Conservation (phyloP, 2,329 filamentous ascomycete genomes). For the Didymella pinodella region DNA sequence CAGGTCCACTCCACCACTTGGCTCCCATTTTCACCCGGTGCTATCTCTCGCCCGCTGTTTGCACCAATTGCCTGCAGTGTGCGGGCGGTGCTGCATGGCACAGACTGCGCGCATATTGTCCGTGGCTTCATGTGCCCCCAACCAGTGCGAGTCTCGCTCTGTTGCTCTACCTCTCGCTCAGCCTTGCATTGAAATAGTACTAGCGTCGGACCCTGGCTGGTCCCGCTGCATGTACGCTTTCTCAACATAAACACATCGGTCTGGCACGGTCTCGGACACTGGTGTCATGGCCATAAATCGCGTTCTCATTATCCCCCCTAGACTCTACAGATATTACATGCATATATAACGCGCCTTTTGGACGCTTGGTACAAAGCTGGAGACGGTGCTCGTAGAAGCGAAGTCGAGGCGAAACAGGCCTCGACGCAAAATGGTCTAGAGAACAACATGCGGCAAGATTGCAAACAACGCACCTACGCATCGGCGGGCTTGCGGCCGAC, state of each 20-base stretch:
- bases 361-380: slow-evolving; percentile 27
- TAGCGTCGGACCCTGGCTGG: slow-evolving; percentile 15
- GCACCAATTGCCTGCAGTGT: slow-evolving; percentile 4
- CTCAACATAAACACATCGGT: slow-evolving; percentile 10
- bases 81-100: background rate
- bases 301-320: slow-evolving; percentile 36
- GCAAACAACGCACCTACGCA: slow-evolving; percentile 30
- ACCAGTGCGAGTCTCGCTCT: background rate
- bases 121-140: background rate
- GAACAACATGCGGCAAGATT: slow-evolving; percentile 26
- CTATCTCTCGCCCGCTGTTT: background rate
- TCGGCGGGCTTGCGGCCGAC: slow-evolving; percentile 81
- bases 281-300: slow-evolving; percentile 15
- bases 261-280: background rate
- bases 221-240: background rate
- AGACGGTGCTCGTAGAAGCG: slow-evolving; percentile 27
- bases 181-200: background rate
- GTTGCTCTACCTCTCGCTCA: background rate
- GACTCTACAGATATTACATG: slow-evolving; percentile 38
- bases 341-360: slow-evolving; percentile 32
- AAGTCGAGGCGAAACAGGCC: slow-evolving; percentile 21
- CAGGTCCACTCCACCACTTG: slow-evolving; percentile 2
- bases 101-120: background rate
- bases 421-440: slow-evolving; percentile 31
- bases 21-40: slow-evolving; percentile 20